Evolutionary conservation across 257 asterid genomes (phyloP), one percentile per base, ranked within the genome.

Genomic region (Leptodermis oblonga): DNA sequence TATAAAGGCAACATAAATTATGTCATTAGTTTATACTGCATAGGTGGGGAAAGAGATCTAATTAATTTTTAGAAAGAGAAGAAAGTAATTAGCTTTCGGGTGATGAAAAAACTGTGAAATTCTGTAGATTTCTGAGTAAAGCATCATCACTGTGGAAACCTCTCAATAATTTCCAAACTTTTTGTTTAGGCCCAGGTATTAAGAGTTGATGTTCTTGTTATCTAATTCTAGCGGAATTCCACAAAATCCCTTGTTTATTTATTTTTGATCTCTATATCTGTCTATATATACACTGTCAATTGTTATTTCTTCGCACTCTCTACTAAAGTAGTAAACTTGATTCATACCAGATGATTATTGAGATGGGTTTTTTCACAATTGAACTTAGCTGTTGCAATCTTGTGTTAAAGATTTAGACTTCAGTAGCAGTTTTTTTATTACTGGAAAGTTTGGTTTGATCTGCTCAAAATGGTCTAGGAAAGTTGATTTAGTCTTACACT

Each of bases 141-240:
- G 75, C 62, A 48, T 71, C 74, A n/a, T 46, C 37, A 62, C 48
- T 31, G 69, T 41, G 48, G 68, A 41, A 46, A 48, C 30, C 62
- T 58, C 23, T 41, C n/a, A 5, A 12, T 25, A 41, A n/a, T n/a
- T 66, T 30, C 33, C 60, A 4, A 9, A 23, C 31, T 70, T 20
- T 33, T 15, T 1, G 30, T 34, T n/a, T 28, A 4, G 62, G 36
- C 17, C 3, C 59, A 41, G 75, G 75, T 71, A 61, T 42, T 46
- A 36, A 61, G 46, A 59, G n/a, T 6, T 20, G 13, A 14, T 14
- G n/a, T 69, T n/a, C n/a, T n/a, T 0, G 5, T 4, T 1, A 9
- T 33, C 34, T 3, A 37, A 61, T 31, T 69, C n/a, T 26, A 69
- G 45, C 68, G 60, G 41, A 55, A n/a, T 23, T 22, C 13, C 11